phyloP scores from a whole-genome alignment of 2,329 filamentous ascomycete species.

The Neoscytalidium dimidiatum region DNA sequence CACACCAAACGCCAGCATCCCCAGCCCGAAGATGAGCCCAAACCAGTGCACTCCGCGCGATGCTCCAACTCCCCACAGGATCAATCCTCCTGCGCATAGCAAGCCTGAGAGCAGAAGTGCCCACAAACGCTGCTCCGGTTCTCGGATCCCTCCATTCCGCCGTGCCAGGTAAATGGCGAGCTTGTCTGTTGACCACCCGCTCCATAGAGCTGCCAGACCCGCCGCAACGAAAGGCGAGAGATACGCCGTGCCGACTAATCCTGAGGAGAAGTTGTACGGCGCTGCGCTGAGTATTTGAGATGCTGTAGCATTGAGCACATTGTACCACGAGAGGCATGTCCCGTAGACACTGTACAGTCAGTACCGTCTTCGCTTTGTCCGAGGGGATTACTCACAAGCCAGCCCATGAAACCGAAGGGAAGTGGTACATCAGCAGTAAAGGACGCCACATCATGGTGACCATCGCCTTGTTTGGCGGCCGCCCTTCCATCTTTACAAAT shows the following conservation, averaged over 20 bases:
- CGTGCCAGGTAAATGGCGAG: constrained; percentile 38
- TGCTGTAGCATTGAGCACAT: constrained; percentile 45
- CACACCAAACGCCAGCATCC: constrained; percentile 47
- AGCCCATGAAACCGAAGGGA: constrained; percentile 40
- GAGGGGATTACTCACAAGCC: constrained; percentile 32
- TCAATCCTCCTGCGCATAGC: constrained; percentile 45
- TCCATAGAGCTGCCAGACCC: constrained; percentile 28
- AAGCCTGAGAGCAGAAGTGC: constrained; percentile 41
- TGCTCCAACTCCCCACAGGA: constrained; percentile 56
- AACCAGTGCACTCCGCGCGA: constrained; percentile 52
- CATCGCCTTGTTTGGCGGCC: constrained; percentile 27
- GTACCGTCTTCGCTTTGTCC: background rate
- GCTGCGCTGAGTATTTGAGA: constrained; percentile 38
- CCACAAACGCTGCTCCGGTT: constrained; percentile 45
- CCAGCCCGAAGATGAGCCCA: constrained; percentile 52
- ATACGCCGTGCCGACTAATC: constrained; percentile 41
- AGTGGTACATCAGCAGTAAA: constrained; percentile 21
- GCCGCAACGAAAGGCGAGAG: constrained; percentile 38
- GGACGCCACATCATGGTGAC: constrained; percentile 29
- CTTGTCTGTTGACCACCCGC: constrained; percentile 37
- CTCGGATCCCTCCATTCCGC: constrained; percentile 40
- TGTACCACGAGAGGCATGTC: constrained; percentile 43
- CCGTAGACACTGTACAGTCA: constrained; percentile 30
- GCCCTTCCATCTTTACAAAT: constrained; percentile 26
- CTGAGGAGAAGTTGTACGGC: constrained; percentile 38